Percentiles rank a stretch among this genome's conserved stretches.
Evolutionary conservation across 805 yeast genomes (phyloP).

Genomic region (Maudiozyma bulderi): DNA sequence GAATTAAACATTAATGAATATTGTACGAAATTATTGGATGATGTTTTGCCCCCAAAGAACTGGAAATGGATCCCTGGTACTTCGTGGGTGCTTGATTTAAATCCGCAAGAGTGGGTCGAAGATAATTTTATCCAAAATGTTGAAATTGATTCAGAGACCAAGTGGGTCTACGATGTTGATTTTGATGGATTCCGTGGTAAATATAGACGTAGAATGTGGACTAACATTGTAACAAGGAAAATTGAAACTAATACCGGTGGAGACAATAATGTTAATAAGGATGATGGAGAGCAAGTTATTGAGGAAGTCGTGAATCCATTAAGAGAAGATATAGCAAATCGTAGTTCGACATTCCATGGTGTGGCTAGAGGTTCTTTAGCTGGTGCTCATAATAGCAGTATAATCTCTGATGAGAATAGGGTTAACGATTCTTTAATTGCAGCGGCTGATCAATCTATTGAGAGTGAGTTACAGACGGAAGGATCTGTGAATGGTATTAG

Average conservation of each 20-base stretch:
- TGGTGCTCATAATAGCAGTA: conserved; percentile 7
- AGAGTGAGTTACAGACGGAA: neutral
- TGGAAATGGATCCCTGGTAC: conserved; percentile 43
- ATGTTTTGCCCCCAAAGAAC: conserved; percentile 46
- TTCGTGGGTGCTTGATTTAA: conserved; percentile 60
- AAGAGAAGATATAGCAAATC: conserved; percentile 8
- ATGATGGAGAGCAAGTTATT: conserved; percentile 1
- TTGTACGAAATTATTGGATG: conserved; percentile 18
- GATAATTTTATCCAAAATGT: conserved; percentile 44
- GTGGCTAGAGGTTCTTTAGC: conserved; percentile 21
- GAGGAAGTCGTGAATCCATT: conserved; percentile 17
- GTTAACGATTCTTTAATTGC: neutral
- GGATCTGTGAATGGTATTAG: conserved; percentile 1
- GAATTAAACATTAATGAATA: conserved; percentile 14
- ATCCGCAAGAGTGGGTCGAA: conserved; percentile 56
- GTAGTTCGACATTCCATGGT: conserved; percentile 9
- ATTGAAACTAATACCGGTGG: neutral
- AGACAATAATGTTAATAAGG: neutral
- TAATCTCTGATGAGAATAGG: neutral
- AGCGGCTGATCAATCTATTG: neutral
- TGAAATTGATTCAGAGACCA: conserved; percentile 59
- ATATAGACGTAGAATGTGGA: conserved; percentile 62
- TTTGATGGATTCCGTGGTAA: conserved; percentile 25
- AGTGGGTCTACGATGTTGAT: conserved; percentile 72
- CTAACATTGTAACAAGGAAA: conserved; percentile 32